Conservation (phyloP, 495 filamentous ascomycete species). For the Podospora conica region DNA sequence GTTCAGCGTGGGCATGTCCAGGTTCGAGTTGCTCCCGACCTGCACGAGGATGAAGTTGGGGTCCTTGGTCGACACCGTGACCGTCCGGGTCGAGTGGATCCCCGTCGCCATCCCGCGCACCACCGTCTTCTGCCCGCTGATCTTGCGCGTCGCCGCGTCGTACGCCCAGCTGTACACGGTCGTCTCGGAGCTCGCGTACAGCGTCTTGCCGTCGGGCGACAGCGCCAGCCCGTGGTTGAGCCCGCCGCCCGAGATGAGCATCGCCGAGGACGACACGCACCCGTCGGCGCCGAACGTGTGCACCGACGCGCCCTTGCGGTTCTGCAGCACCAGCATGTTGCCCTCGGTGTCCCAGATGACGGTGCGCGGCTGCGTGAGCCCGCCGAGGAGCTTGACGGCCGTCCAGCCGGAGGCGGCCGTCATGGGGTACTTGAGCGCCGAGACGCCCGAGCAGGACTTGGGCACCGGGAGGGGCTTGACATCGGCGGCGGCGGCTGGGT, state of each 20-base stretch:
- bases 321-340: constrained; percentile 54
- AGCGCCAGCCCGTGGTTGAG: constrained; percentile 66
- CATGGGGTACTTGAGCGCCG: constrained; percentile 14
- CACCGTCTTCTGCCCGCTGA: constrained; percentile 41
- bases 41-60: constrained; percentile 49
- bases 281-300: constrained; percentile 48
- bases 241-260: constrained; percentile 33
- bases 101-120: constrained; percentile 51
- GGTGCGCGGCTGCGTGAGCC: constrained; percentile 48
- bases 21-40: constrained; percentile 54
- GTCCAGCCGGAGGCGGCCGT: constrained; percentile 51
- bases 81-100: constrained; percentile 56
- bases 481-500: constrained; percentile 3
- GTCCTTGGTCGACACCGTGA: constrained; percentile 50
- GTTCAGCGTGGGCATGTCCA: constrained; percentile 45
- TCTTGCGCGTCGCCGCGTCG: constrained; percentile 39
- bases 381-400: constrained; percentile 39
- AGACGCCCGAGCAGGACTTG: constrained; percentile 29
- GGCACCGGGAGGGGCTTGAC: constrained; percentile 26
- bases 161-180: constrained; percentile 56
- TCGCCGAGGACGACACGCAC: constrained; percentile 34
- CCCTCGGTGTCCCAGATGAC: constrained; percentile 57
- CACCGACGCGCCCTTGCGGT: constrained; percentile 46
- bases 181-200: constrained; percentile 57
- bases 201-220: constrained; percentile 52